Evolutionary conservation across 192 early-diverging fungal genomes (phyloP).

Genomic region (Chytriomyces sp.): DNA sequence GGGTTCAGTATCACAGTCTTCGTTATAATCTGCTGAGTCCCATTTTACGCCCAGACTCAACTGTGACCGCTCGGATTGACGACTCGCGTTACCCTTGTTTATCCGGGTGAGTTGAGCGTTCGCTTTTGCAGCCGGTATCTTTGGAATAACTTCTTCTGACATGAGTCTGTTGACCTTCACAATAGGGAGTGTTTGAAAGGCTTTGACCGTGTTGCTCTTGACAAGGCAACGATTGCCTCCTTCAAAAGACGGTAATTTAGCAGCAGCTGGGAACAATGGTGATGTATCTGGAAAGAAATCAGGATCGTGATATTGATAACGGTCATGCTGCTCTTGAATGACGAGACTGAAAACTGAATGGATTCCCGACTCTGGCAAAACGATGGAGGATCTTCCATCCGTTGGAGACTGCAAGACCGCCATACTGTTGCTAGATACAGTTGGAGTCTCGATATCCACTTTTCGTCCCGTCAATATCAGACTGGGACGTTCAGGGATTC

Average conservation of each 20-base stretch:
- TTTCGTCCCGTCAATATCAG: conserved; percentile 1
- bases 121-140: not conserved
- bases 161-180: not conserved
- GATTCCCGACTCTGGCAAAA: too few relatives aligned
- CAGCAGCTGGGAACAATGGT: not conserved
- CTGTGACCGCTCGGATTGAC: too few relatives aligned
- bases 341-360: too few relatives aligned
- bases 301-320: conserved; percentile 13
- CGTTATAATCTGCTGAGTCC: not conserved
- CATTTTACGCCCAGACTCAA: not conserved
- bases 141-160: not conserved
- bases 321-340: not conserved
- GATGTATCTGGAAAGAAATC: not conserved
- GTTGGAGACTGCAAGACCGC: not conserved
- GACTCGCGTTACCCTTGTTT: too few relatives aligned
- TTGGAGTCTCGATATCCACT: conserved; percentile 19
- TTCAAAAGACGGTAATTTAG: not conserved
- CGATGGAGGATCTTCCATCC: not conserved
- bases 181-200: not conserved
- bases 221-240: not conserved
- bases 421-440: conserved; percentile 8
- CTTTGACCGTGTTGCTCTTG: not conserved
- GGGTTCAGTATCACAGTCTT: not conserved
- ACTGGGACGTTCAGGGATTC: conserved; percentile 19
- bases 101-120: not conserved